Percentiles rank a stretch among this genome's conserved stretches.
These are phyloP conservation scores for Cryptomeria japonica DNA, from an alignment of 75 land plant species.

Conservation along the genomic window DNA sequence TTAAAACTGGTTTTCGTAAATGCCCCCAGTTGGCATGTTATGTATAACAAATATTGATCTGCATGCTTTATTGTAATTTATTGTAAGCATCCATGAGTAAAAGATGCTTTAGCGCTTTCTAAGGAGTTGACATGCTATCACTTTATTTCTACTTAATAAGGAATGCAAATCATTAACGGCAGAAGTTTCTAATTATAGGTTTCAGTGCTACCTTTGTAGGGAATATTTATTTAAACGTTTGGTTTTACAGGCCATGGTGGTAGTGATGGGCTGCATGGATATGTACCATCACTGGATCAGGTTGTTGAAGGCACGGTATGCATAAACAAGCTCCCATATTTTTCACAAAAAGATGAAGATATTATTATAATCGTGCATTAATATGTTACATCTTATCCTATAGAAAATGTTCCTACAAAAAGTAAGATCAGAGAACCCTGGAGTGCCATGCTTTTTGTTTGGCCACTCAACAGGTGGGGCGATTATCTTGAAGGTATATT, in stretches of 20 bases:
- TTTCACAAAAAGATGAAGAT: neutral
- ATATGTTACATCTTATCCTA: neutral
- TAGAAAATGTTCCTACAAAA: conserved; percentile 60
- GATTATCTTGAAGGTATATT: conserved; percentile 70
- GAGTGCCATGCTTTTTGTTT: conserved; percentile 77
- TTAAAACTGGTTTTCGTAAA: neutral
- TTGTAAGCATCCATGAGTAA: neutral
- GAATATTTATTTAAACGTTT: neutral
- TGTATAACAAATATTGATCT: neutral
- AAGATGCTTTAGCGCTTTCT: neutral
- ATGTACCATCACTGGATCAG: conserved; percentile 86
- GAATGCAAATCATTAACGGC: neutral
- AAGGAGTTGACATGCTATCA: neutral
- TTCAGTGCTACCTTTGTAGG: neutral
- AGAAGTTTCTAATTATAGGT: neutral
- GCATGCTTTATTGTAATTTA: neutral
- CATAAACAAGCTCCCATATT: neutral
- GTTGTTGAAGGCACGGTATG: conserved; percentile 74
- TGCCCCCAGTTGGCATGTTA: neutral
- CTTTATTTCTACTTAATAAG: neutral
- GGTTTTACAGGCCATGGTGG: conserved; percentile 87
- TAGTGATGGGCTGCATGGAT: conserved; percentile 93
- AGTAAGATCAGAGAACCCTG: conserved; percentile 66
- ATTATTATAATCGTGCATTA: neutral
- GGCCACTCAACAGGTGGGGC: conserved; percentile 98